Evolutionary conservation across 768 basidiomycete species (phyloP).

Genomic region (Collybia nuda): DNA sequence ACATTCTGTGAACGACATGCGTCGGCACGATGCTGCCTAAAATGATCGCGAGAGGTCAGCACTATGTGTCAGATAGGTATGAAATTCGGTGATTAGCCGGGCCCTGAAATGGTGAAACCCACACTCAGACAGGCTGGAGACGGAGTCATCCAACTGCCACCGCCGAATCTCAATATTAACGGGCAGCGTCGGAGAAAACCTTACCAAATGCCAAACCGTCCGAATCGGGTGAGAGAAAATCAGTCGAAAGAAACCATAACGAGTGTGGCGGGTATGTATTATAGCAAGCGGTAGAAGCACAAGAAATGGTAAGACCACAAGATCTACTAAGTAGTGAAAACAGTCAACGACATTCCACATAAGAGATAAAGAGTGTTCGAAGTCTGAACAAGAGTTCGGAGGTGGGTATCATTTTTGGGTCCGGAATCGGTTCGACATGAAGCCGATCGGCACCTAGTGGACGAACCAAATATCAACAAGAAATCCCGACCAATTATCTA

Average conservation of each 20-base stretch:
- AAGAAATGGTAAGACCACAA: constrained; percentile 12
- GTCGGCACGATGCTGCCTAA: no score
- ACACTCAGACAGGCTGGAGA: no score
- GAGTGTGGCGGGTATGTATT: constrained; percentile 21
- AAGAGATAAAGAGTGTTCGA: constrained; percentile 18
- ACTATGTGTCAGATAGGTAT: no score
- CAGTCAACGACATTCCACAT: constrained; percentile 22
- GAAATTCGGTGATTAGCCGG: no score
- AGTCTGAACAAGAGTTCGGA: constrained; percentile 13
- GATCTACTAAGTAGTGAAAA: constrained; percentile 16
- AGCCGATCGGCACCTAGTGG: no score
- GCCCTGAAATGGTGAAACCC: no score
- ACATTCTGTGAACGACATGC: no score
- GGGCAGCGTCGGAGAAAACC: background rate
- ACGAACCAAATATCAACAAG: constrained; percentile 1
- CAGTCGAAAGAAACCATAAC: constrained; percentile 5
- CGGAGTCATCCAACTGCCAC: no score
- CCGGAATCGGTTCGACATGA: background rate
- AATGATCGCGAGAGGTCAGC: no score
- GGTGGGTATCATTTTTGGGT: constrained; percentile 20
- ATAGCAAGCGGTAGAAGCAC: constrained; percentile 15
- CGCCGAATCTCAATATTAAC: background rate
- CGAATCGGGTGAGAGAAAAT: background rate
- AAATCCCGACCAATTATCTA: constrained; percentile 14
- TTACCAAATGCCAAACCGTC: background rate